Conservation (phyloP, 352 stramenopile species). For the Globisporangium radiosum region DNA sequence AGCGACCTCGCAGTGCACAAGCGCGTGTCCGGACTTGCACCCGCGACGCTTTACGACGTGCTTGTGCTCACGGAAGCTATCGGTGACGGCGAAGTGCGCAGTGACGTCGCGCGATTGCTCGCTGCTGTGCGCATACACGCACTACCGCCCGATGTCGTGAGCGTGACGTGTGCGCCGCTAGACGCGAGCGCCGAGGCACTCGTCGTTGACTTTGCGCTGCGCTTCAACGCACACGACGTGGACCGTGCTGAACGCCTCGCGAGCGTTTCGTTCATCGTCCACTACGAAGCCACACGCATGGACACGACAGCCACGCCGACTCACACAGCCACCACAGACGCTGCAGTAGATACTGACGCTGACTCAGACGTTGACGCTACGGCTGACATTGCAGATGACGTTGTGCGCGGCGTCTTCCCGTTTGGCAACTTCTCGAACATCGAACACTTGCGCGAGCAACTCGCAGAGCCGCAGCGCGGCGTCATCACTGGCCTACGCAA, state of each 20-base stretch:
- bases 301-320: not conserved
- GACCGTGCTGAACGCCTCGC: slow-evolving; percentile 19
- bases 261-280: slow-evolving; percentile 42
- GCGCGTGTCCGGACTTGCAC: slow-evolving; percentile 18
- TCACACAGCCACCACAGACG: not conserved
- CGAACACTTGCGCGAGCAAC: slow-evolving; percentile 21
- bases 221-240: slow-evolving; percentile 36
- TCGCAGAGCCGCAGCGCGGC: slow-evolving; percentile 19
- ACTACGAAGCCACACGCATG: slow-evolving; percentile 35
- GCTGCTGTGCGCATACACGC: slow-evolving; percentile 46
- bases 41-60: slow-evolving; percentile 56
- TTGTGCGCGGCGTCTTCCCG: slow-evolving; percentile 20
- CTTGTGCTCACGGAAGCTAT: slow-evolving; percentile 48
- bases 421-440: slow-evolving; percentile 31
- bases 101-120: slow-evolving; percentile 20
- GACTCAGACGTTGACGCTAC: not conserved
- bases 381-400: slow-evolving; percentile 5
- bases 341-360: too few relatives aligned
- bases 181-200: slow-evolving; percentile 34
- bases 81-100: slow-evolving; percentile 43
- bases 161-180: slow-evolving; percentile 10
- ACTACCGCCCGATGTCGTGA: slow-evolving; percentile 34
- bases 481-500: slow-evolving; percentile 36
- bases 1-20: slow-evolving; percentile 21
- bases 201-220: slow-evolving; percentile 31